These are phyloP conservation scores for Salvia hispanica DNA, from an alignment of 257 asterid genomes.

Conservation along the genomic window DNA sequence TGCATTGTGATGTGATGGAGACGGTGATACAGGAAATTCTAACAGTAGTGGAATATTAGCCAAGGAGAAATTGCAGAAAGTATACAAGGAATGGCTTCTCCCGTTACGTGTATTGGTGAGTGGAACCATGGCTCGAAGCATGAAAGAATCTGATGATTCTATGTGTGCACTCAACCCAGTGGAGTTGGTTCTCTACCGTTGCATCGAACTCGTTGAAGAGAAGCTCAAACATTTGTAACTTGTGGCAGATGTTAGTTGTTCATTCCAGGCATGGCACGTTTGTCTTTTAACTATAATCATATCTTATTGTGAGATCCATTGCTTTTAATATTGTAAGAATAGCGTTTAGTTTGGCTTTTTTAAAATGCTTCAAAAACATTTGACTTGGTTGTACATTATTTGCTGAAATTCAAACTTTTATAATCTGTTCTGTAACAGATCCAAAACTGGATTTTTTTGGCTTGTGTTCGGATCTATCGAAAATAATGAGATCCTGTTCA, in stretches of 20 bases:
- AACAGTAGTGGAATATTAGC: constrained; percentile 62
- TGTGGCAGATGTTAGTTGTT: background rate
- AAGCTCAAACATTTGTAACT: constrained; percentile 38
- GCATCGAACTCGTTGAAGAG: constrained; percentile 79
- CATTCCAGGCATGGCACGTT: background rate
- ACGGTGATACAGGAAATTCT: constrained; percentile 60
- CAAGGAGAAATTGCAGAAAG: constrained; percentile 53
- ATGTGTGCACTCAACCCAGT: constrained; percentile 71
- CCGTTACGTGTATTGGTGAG: constrained; percentile 71
- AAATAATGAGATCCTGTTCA: no score
- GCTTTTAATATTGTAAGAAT: no score
- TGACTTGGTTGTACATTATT: no score
- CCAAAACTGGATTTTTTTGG: no score
- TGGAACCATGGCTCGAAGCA: constrained; percentile 47
- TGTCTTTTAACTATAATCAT: no score
- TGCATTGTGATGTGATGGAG: background rate
- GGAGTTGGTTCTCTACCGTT: constrained; percentile 70
- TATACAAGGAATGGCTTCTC: constrained; percentile 74
- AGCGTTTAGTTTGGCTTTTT: no score
- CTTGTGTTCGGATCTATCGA: no score
- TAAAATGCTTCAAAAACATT: no score
- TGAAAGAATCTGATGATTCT: constrained; percentile 29
- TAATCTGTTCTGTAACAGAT: no score
- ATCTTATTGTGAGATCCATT: no score
- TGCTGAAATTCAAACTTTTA: no score